These are phyloP conservation scores for Nothophaeocryptopus gaeumannii DNA, from an alignment of 2,329 filamentous ascomycete genomes.

Conservation along the genomic window DNA sequence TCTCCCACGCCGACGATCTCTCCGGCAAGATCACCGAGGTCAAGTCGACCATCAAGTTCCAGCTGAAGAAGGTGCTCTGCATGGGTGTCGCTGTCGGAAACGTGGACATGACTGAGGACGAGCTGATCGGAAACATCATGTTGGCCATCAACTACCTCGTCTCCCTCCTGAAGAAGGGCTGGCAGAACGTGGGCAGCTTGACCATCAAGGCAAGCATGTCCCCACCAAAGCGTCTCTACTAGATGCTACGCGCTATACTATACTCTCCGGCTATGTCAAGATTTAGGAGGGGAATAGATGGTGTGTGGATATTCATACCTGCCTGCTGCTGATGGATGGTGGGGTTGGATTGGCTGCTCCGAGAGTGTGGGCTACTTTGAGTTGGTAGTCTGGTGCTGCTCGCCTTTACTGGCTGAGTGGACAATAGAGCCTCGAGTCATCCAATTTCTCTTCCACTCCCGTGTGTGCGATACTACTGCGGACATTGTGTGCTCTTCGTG, in stretches of 20 bases:
- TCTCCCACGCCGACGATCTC: conserved; percentile 95
- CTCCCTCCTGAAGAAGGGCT: conserved; percentile 99
- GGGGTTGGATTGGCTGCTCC: conserved; percentile 25
- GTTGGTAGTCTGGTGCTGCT: conserved; percentile 23
- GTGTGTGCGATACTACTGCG: not conserved
- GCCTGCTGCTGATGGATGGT: not conserved
- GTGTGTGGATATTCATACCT: no score
- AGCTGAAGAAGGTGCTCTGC: conserved; percentile 99
- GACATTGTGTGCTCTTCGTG: no score
- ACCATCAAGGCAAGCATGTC: conserved; percentile 99
- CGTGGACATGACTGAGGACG: conserved; percentile 94
- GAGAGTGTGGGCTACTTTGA: conserved; percentile 23
- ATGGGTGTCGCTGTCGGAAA: conserved; percentile 99
- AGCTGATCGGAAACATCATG: conserved; percentile 99
- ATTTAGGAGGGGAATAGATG: no score
- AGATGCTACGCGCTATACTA: conserved; percentile 41
- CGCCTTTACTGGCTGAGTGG: conserved; percentile 34
- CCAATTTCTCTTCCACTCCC: conserved; percentile 8
- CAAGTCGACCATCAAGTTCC: conserved; percentile 99
- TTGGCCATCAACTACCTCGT: conserved; percentile 99
- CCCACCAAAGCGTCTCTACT: conserved; percentile 96
- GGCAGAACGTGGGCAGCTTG: conserved; percentile 99
- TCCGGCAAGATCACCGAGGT: conserved; percentile 95
- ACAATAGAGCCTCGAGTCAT: conserved; percentile 32
- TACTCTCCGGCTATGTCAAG: no score